phyloP scores from a whole-genome alignment of 192 early-diverging fungal species.

The Linnemannia schmuckeri region DNA sequence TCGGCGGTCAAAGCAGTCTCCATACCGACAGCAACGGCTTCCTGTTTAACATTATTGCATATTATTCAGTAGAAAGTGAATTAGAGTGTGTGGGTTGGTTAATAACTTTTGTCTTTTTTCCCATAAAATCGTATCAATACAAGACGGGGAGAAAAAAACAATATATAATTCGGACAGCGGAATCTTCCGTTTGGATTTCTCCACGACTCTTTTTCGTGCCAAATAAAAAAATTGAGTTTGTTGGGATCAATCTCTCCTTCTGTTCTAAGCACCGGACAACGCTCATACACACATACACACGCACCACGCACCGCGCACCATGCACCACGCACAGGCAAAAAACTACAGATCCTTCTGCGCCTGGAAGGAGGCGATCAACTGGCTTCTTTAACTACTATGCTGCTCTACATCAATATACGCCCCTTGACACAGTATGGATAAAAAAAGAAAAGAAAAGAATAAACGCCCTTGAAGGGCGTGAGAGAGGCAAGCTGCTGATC shows the following conservation, averaged over 20 bases:
- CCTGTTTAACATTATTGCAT: constrained; percentile 51
- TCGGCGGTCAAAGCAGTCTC: constrained; percentile 87
- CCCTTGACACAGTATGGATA: neutral
- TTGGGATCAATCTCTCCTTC: constrained; percentile 20
- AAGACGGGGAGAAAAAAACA: neutral
- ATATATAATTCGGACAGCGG: neutral
- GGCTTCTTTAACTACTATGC: too few species aligned
- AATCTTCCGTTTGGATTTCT: constrained; percentile 6
- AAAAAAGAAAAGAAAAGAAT: neutral
- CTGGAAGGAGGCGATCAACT: too few species aligned
- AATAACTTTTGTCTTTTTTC: neutral
- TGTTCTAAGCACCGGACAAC: neutral
- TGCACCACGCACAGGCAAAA: neutral
- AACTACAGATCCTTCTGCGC: too few species aligned
- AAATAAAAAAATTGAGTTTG: constrained; percentile 35
- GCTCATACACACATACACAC: neutral
- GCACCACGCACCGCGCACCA: neutral
- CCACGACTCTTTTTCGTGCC: constrained; percentile 5
- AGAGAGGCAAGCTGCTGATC: neutral
- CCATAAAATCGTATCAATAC: neutral
- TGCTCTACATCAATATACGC: neutral
- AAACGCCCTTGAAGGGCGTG: neutral
- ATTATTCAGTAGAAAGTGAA: neutral
- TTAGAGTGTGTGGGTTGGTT: neutral
- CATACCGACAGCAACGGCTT: constrained; percentile 95